Evolutionary conservation across 2,329 filamentous ascomycete species (phyloP).

Genomic region (Cercospora canescens): DNA sequence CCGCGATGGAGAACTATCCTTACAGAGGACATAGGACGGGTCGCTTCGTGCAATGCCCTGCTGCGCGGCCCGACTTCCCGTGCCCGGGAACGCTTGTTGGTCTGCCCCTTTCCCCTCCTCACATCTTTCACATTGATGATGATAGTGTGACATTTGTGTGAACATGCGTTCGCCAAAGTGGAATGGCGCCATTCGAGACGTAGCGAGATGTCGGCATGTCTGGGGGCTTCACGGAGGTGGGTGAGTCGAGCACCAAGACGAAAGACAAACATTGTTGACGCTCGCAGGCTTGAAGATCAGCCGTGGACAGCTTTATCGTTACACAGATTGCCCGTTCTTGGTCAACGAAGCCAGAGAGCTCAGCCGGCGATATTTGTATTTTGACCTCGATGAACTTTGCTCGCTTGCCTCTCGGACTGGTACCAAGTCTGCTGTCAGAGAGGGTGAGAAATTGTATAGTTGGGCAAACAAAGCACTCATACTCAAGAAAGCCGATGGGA

Average conservation of each 20-base stretch:
- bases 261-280: not conserved
- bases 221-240: not conserved
- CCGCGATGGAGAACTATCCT: no score
- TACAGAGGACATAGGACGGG: no score
- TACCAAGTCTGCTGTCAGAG: constrained; percentile 26
- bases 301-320: not conserved
- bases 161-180: no score
- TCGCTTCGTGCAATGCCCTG: no score
- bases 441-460: constrained; percentile 38
- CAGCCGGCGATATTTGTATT: constrained; percentile 32
- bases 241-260: not conserved
- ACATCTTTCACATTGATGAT: no score
- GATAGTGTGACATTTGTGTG: no score
- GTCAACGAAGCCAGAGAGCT: not conserved
- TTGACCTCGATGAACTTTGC: constrained; percentile 35
- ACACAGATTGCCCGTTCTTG: not conserved
- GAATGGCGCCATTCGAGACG: no score
- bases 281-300: not conserved
- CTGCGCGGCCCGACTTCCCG: no score
- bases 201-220: not conserved
- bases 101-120: no score
- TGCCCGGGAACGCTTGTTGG: no score
- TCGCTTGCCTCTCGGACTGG: constrained; percentile 27
- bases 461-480: constrained; percentile 37
- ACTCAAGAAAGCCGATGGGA: constrained; percentile 32